A percentile compares a stretch with the other conserved stretches of the same genome.
These are phyloP conservation scores for Lagenaria siceraria DNA, from an alignment of 306 rosid species.

Conservation along the genomic window DNA sequence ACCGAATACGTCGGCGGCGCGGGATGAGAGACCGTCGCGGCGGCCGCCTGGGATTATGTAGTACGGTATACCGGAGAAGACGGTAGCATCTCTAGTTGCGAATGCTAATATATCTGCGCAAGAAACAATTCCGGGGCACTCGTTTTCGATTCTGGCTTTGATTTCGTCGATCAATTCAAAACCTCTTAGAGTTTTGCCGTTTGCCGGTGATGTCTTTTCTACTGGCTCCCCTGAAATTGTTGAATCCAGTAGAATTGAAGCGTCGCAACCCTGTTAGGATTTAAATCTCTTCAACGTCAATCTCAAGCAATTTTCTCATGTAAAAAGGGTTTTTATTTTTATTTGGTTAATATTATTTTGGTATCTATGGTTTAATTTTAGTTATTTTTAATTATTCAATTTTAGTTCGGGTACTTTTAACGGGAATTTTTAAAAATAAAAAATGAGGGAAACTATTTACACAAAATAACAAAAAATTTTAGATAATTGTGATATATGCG, in stretches of 20 bases:
- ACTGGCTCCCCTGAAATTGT: conserved; percentile 15
- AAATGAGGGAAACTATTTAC: too few relatives aligned
- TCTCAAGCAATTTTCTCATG: too few relatives aligned
- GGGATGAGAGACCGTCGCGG: conserved; percentile 32
- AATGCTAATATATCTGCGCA: conserved; percentile 53
- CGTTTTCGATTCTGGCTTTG: conserved; percentile 30
- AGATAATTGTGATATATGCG: too few relatives aligned
- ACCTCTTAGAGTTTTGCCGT: conserved; percentile 29
- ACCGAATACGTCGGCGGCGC: conserved; percentile 10
- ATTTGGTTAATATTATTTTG: too few relatives aligned
- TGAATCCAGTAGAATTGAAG: conserved; percentile 50
- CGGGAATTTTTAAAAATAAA: too few relatives aligned
- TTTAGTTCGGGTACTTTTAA: too few relatives aligned
- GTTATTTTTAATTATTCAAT: too few relatives aligned
- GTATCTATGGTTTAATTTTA: too few relatives aligned
- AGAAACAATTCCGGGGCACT: conserved; percentile 45
- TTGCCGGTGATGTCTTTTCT: conserved; percentile 38
- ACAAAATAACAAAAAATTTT: too few relatives aligned
- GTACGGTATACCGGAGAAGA: conserved; percentile 18
- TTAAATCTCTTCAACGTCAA: too few relatives aligned
- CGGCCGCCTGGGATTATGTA: conserved; percentile 29
- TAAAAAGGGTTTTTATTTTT: too few relatives aligned
- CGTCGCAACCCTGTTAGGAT: conserved; percentile 60
- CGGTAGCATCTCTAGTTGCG: conserved; percentile 24
- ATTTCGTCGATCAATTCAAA: conserved; percentile 40